A percentile compares a stretch with the other conserved stretches of the same genome.
These are phyloP conservation scores for Haplographium delicatum DNA, from an alignment of 495 filamentous ascomycete genomes.

Conservation along the genomic window DNA sequence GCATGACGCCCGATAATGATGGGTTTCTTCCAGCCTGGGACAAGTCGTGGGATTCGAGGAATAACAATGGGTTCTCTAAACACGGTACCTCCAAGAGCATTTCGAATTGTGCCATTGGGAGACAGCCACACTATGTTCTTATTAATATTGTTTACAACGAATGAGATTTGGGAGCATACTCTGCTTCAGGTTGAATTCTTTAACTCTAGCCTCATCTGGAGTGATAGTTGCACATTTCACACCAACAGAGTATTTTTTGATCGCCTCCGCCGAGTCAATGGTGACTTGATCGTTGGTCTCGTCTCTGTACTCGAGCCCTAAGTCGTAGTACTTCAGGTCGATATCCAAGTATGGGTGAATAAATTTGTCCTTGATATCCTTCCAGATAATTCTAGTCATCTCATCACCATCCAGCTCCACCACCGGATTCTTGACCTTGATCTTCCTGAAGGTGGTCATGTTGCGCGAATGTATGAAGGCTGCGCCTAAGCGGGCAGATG, in stretches of 20 bases:
- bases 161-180: conserved; percentile 48
- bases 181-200: conserved; percentile 98
- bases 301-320: conserved; percentile 92
- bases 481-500: conserved; percentile 12
- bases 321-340: conserved; percentile 98
- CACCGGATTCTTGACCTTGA: conserved; percentile 95
- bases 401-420: conserved; percentile 98
- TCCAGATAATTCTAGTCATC: conserved; percentile 99
- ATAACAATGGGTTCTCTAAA: conserved; percentile 99
- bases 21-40: conserved; percentile 95
- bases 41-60: conserved; percentile 80
- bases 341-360: conserved; percentile 92
- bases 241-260: conserved; percentile 97
- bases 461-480: conserved; percentile 19
- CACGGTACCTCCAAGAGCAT: conserved; percentile 89
- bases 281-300: conserved; percentile 96
- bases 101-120: conserved; percentile 97
- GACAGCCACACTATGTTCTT: conserved; percentile 79
- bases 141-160: background rate
- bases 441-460: conserved; percentile 51
- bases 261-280: conserved; percentile 87
- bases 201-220: conserved; percentile 89
- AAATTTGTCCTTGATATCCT: conserved; percentile 97
- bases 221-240: conserved; percentile 99
- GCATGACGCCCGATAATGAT: conserved; percentile 99